Evolutionary conservation across 805 yeast genomes (phyloP).

Genomic region (Cyberlindnera mycetangii): DNA sequence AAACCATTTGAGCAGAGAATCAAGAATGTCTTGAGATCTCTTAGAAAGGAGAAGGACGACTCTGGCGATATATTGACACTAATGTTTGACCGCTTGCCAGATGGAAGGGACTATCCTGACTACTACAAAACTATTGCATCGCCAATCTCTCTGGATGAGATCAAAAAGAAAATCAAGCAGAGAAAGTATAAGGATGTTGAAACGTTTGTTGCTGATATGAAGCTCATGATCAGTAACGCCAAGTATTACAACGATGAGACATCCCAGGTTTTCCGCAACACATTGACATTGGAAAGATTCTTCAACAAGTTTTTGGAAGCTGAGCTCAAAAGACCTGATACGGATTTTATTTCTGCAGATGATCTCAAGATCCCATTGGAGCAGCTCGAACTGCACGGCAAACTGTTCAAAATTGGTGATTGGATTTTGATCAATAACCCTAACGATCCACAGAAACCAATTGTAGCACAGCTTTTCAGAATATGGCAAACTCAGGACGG

Average conservation of each 20-base stretch:
- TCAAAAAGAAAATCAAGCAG: conserved; percentile 79
- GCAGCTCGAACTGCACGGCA: conserved; percentile 66
- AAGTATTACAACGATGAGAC: conserved; percentile 60
- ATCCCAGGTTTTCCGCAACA: conserved; percentile 56
- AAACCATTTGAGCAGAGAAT: conserved; percentile 90
- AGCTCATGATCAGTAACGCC: conserved; percentile 70
- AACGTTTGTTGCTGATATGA: conserved; percentile 72
- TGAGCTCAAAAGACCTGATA: conserved; percentile 80
- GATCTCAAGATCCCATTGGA: conserved; percentile 75
- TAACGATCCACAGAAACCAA: conserved; percentile 86
- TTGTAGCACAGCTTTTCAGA: conserved; percentile 89
- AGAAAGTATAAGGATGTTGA: conserved; percentile 78
- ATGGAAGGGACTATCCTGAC: conserved; percentile 41
- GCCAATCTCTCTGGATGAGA: conserved; percentile 69
- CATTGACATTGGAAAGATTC: conserved; percentile 58
- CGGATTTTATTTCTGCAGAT: conserved; percentile 59
- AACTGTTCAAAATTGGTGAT: conserved; percentile 81
- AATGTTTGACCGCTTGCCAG: conserved; percentile 82
- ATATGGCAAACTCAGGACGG: conserved; percentile 88
- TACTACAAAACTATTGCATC: conserved; percentile 49
- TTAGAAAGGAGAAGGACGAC: conserved; percentile 67
- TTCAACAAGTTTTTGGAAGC: conserved; percentile 56
- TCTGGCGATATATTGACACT: conserved; percentile 50
- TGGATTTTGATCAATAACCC: conserved; percentile 90
- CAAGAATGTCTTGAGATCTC: conserved; percentile 76